phyloP scores from a whole-genome alignment of 164 flowering plant species.

The Magnolia kwangsiensis region DNA sequence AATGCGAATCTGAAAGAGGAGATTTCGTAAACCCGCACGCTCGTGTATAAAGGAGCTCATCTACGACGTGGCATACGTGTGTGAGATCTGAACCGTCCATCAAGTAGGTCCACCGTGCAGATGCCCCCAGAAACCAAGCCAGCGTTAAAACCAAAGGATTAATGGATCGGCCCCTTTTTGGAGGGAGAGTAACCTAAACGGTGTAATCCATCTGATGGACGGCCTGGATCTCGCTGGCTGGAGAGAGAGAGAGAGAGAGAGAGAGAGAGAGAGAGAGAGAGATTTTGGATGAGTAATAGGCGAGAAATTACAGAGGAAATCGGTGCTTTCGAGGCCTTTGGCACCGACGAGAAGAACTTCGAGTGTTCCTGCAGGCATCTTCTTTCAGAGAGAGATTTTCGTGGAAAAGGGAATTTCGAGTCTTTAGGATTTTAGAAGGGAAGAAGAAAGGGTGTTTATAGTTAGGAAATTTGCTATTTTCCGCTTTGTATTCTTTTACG shows the following conservation, averaged over 20 bases:
- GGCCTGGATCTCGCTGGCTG: not conserved
- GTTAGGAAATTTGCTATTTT: not conserved
- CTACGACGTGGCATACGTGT: too few species aligned
- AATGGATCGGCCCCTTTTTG: too few species aligned
- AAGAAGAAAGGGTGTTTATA: not conserved
- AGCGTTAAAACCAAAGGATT: too few species aligned
- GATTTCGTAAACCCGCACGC: too few species aligned
- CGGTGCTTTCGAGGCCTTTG: conserved; percentile 79
- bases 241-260: too few species aligned
- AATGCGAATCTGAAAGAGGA: too few species aligned
- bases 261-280: not conserved
- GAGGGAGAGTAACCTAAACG: too few species aligned
- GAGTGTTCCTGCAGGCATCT: conserved; percentile 65
- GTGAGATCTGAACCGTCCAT: too few species aligned
- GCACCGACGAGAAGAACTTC: conserved; percentile 72
- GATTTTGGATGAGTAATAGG: not conserved
- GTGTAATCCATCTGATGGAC: not conserved
- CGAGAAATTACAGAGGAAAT: conserved; percentile 50
- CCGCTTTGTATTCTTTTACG: not conserved
- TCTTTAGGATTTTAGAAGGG: not conserved
- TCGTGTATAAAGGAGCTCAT: too few species aligned
- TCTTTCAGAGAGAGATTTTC: conserved; percentile 2
- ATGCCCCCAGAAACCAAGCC: too few species aligned
- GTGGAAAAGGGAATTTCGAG: not conserved
- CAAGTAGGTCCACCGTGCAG: too few species aligned